Evolutionary conservation across 257 asterid species (phyloP).

Genomic region (Verbascum thapsus): DNA sequence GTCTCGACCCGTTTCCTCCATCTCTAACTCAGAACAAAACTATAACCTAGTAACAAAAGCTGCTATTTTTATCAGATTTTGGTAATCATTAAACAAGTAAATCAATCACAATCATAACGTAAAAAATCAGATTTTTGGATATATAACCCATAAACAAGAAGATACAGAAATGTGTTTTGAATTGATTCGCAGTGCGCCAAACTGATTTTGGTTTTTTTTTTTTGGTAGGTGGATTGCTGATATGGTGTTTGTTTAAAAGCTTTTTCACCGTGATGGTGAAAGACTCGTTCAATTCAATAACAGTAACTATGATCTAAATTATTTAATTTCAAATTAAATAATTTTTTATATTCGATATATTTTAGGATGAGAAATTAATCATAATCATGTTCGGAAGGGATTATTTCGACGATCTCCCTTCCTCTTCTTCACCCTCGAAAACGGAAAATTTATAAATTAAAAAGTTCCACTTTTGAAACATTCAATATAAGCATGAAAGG

Average conservation of each 20-base stretch:
- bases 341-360: too few species aligned
- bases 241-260: not conserved
- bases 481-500: too few species aligned
- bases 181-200: slow-evolving; percentile 38
- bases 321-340: too few species aligned
- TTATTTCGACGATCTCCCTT: too few species aligned
- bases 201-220: not conserved
- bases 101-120: slow-evolving; percentile 22
- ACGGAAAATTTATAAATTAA: too few species aligned
- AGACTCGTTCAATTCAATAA: too few species aligned
- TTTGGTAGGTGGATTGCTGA: not conserved
- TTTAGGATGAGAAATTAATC: too few species aligned
- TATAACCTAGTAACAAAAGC: slow-evolving; percentile 14
- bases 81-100: not conserved
- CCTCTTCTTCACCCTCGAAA: too few species aligned
- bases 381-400: too few species aligned
- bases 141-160: not conserved
- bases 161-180: slow-evolving; percentile 16
- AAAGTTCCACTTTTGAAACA: too few species aligned
- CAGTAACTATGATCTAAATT: too few species aligned
- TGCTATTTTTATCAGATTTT: not conserved
- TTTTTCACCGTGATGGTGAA: too few species aligned
- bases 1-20: slow-evolving; percentile 65
- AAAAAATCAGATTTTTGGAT: slow-evolving; percentile 16
- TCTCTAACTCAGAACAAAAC: slow-evolving; percentile 30